Evolutionary conservation across 768 basidiomycete species (phyloP).

Genomic region (Megacollybia marginata): DNA sequence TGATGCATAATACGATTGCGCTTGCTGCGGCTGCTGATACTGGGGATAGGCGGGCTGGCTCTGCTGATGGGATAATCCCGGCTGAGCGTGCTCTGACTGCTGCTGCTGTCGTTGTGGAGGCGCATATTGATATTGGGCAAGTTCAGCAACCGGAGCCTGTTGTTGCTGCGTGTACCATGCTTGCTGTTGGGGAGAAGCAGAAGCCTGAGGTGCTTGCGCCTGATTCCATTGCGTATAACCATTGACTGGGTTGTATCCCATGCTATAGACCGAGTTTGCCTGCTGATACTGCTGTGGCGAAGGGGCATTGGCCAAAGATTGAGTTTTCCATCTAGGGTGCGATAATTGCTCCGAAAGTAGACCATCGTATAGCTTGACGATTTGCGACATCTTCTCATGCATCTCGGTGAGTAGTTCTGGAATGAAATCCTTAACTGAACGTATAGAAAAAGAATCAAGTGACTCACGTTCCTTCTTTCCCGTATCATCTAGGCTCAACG

Average conservation of each 20-base stretch:
- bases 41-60: no score
- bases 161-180: not conserved
- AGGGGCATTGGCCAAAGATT: conserved; percentile 20
- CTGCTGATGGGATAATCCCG: not conserved
- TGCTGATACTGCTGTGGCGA: conserved; percentile 25
- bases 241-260: conserved; percentile 17
- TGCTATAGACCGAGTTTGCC: conserved; percentile 14
- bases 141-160: not conserved
- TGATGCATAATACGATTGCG: no score
- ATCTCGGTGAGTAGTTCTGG: conserved; percentile 85
- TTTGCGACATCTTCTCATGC: conserved; percentile 90
- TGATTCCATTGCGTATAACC: conserved; percentile 28
- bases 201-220: not conserved
- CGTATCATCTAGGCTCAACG: conserved; percentile 77
- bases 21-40: no score
- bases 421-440: conserved; percentile 1
- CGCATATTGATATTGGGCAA: not conserved
- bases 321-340: conserved; percentile 56
- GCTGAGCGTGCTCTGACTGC: not conserved
- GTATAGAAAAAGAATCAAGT: not conserved
- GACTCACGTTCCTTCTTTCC: conserved; percentile 73
- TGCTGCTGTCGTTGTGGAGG: not conserved
- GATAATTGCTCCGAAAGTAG: conserved; percentile 79
- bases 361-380: conserved; percentile 86
- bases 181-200: not conserved